phyloP scores from a whole-genome alignment of 306 rosid genomes.

The Neltuma alba region DNA sequence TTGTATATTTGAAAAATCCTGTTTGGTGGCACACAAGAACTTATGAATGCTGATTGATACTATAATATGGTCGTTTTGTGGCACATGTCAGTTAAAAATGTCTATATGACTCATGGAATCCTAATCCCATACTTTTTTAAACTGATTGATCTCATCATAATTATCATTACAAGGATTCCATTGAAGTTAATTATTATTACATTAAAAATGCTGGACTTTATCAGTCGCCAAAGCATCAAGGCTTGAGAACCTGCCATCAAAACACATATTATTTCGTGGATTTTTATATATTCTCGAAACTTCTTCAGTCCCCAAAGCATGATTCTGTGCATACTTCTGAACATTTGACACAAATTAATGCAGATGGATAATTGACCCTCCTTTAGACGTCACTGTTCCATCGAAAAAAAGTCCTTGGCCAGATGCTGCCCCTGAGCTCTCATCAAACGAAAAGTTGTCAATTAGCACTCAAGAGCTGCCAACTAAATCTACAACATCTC shows the following conservation, averaged over 20 bases:
- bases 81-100: background rate
- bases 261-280: constrained; percentile 19
- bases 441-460: constrained; percentile 56
- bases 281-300: constrained; percentile 20
- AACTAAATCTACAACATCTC: constrained; percentile 62
- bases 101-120: background rate
- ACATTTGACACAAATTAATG: constrained; percentile 22
- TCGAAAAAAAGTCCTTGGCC: constrained; percentile 97
- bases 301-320: too few species aligned
- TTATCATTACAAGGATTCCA: too few species aligned
- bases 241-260: background rate
- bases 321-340: constrained; percentile 21
- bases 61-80: background rate
- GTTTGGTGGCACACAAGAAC: background rate
- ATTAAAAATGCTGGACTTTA: background rate
- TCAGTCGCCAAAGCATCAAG: background rate
- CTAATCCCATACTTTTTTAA: background rate
- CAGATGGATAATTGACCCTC: constrained; percentile 96
- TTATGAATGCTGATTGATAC: background rate
- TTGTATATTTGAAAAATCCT: background rate
- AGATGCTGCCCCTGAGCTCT: constrained; percentile 92
- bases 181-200: constrained; percentile 6
- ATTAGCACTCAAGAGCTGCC: constrained; percentile 49
- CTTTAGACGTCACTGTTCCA: constrained; percentile 86
- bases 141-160: background rate